phyloP scores from a whole-genome alignment of 2,329 filamentous ascomycete species.

The Mycosphaerella arachidis region DNA sequence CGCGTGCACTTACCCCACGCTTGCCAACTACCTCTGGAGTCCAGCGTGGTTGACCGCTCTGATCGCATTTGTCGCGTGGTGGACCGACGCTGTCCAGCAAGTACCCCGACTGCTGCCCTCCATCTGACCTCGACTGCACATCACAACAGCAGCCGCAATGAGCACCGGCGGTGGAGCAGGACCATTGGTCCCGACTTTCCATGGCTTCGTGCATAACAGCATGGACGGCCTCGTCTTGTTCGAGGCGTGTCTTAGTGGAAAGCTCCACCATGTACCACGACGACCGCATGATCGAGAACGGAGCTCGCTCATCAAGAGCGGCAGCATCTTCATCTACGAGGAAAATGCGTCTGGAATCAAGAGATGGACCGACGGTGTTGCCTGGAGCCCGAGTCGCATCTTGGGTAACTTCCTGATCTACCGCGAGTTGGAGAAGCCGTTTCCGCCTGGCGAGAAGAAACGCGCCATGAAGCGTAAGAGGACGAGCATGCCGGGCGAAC shows the following conservation, averaged over 20 bases:
- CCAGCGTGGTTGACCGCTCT: background rate
- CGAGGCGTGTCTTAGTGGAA: slow-evolving; percentile 69
- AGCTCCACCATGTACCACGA: slow-evolving; percentile 70
- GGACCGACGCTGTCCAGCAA: background rate
- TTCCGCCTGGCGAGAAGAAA: slow-evolving; percentile 80
- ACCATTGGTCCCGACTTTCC: slow-evolving; percentile 37
- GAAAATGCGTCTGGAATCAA: slow-evolving; percentile 88
- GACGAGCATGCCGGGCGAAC: slow-evolving; percentile 50
- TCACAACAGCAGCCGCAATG: slow-evolving; percentile 23
- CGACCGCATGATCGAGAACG: slow-evolving; percentile 84
- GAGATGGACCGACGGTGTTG: slow-evolving; percentile 86
- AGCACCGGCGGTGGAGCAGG: slow-evolving; percentile 34
- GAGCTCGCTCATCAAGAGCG: slow-evolving; percentile 70
- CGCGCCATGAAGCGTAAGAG: slow-evolving; percentile 68
- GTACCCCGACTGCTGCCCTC: slow-evolving; percentile 3
- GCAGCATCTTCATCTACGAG: slow-evolving; percentile 86
- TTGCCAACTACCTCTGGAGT: background rate
- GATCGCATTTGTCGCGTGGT: background rate
- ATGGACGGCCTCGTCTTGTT: slow-evolving; percentile 74
- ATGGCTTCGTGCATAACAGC: slow-evolving; percentile 38
- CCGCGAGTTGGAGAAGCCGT: slow-evolving; percentile 72
- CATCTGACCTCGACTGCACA: background rate
- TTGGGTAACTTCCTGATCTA: slow-evolving; percentile 82
- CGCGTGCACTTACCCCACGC: background rate
- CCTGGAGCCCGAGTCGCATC: slow-evolving; percentile 86